A percentile compares a stretch with the other conserved stretches of the same genome.
These are phyloP conservation scores for Buddleja alternifolia DNA, from an alignment of 257 asterid genomes.

Conservation along the genomic window DNA sequence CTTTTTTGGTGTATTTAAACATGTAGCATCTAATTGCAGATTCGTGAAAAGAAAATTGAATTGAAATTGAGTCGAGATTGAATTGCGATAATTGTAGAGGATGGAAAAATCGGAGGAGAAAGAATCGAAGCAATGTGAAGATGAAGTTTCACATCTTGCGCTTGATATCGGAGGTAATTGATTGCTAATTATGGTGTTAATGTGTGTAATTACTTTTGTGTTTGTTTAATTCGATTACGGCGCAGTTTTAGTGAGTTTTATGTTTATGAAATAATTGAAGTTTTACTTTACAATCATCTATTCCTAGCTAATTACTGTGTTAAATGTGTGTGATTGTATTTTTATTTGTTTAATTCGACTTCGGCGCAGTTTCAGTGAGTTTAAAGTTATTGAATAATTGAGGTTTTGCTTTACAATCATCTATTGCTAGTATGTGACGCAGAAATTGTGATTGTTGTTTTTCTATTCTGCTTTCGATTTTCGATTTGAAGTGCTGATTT, in stretches of 20 bases:
- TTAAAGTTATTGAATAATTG: too few relatives aligned
- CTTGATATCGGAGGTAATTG: slow-evolving; percentile 88
- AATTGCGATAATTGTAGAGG: not conserved
- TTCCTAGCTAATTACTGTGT: too few relatives aligned
- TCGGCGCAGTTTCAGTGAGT: too few relatives aligned
- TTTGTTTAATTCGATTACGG: not conserved
- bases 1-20: not conserved
- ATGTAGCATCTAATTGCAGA: slow-evolving; percentile 7
- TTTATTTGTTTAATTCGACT: too few relatives aligned
- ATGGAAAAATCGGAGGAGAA: slow-evolving; percentile 38
- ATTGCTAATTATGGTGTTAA: not conserved
- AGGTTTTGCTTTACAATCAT: too few relatives aligned
- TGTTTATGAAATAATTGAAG: not conserved
- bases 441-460: slow-evolving; percentile 12
- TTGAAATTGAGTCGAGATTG: not conserved
- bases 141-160: slow-evolving; percentile 67
- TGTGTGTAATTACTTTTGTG: not conserved
- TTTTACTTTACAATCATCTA: not conserved
- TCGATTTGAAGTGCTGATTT: not conserved
- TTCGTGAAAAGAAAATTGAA: not conserved
- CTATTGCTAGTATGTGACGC: not conserved
- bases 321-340: too few relatives aligned
- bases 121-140: slow-evolving; percentile 38
- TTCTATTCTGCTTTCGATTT: not conserved
- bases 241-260: not conserved